Base-by-base conservation (phyloP, 352 stramenopile genomes). In the Pythium chondricola region DNA sequence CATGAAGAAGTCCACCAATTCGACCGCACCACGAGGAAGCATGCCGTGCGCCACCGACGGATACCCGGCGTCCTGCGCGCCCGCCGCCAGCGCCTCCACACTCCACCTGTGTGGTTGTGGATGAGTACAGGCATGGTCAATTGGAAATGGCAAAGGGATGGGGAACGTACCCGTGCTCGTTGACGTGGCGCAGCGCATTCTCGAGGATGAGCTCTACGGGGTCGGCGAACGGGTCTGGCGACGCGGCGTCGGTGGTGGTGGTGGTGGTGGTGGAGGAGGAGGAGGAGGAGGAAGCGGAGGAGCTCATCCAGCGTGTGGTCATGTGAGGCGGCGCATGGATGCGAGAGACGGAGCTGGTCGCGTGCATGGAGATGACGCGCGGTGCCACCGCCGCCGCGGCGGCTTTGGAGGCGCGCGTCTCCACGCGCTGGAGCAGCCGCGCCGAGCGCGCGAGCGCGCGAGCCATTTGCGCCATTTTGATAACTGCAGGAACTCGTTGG, bases 1-100 rank as follows among this genome's bases (percentile, higher is more conserved):
- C 83, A 94, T 94, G 47, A 89, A 94, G 59, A 74, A 86, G 45
- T 92, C 74, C 14, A 92, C 83, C 18, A 94, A 58, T 30, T 92
- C 80, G n/a, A 88, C 69, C 29, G 75, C 63, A 18, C 83, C 83
- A 27, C 79, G 78, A 10, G 70, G 52, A 37, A 94, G 82, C 80
- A 91, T 89, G 21, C 83, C 83, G 36, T 94, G 83, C 33, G 83
- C 80, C 2, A 91, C 74, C 14, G 83, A 91, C 13, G 83, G 83
- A 39, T 77, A 90, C 6, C 75, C 79, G 4, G 71, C 58, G 41
- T 87, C 77, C 16, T 62, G 74, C 8, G 82, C 79, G 20, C 82
- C 79, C n/a, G 71, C 71, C 35, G 73, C 80, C 14, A 93, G 51
- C 35, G 82, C 74, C 26, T 91, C 77, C 17, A 88, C 61, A 18